These are phyloP conservation scores for Annulohypoxylon bovei DNA, from an alignment of 495 filamentous ascomycete genomes.

Conservation along the genomic window DNA sequence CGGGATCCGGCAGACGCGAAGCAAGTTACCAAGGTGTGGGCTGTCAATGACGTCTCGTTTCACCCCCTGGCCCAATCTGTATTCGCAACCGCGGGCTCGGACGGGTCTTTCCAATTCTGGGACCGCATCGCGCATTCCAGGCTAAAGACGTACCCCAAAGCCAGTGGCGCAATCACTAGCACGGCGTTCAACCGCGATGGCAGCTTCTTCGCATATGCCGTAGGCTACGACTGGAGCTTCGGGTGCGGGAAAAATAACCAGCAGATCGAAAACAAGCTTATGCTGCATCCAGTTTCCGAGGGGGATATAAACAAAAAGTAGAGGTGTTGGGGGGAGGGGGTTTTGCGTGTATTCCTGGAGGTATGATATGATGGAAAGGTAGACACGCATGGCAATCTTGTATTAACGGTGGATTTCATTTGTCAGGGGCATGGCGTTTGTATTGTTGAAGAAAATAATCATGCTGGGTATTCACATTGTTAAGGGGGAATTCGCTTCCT, in stretches of 20 bases:
- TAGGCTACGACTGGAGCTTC: slow-evolving; percentile 97
- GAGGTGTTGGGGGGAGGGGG: neutral
- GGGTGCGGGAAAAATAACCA: slow-evolving; percentile 81
- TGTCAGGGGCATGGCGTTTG: slow-evolving; percentile 21
- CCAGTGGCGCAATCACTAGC: slow-evolving; percentile 79
- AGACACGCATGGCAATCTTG: slow-evolving; percentile 5
- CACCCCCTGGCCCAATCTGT: slow-evolving; percentile 83
- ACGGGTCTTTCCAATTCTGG: slow-evolving; percentile 95
- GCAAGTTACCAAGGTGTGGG: slow-evolving; percentile 80
- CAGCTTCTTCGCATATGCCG: slow-evolving; percentile 88
- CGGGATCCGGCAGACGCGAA: slow-evolving; percentile 69
- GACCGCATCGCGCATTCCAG: slow-evolving; percentile 94
- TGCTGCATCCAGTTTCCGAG: slow-evolving; percentile 83
- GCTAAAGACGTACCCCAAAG: slow-evolving; percentile 89
- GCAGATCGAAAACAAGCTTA: slow-evolving; percentile 81
- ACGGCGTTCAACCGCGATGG: slow-evolving; percentile 86
- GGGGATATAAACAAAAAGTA: slow-evolving; percentile 75
- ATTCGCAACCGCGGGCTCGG: slow-evolving; percentile 90
- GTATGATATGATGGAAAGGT: neutral
- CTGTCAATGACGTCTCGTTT: slow-evolving; percentile 93
- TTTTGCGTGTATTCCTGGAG: neutral
- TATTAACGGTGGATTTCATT: slow-evolving; percentile 23
- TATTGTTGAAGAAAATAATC: neutral
- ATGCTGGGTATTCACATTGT: neutral
- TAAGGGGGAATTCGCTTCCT: neutral